phyloP scores from a whole-genome alignment of 306 rosid genomes.

The Ziziphus jujuba region DNA sequence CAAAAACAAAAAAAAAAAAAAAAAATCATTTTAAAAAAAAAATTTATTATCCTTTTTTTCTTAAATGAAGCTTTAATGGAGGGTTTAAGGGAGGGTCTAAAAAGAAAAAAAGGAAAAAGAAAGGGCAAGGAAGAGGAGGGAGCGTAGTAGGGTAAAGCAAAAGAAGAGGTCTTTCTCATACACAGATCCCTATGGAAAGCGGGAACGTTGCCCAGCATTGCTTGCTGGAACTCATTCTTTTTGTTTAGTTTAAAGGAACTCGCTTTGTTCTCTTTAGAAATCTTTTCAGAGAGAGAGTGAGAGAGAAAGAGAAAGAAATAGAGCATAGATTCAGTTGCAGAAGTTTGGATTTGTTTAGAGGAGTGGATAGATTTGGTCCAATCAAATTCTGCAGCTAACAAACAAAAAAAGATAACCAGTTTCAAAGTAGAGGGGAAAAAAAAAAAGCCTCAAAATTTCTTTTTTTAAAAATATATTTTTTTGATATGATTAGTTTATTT shows the following conservation, averaged over 20 bases:
- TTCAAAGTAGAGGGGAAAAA: constrained; percentile 23
- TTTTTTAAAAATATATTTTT: constrained; percentile 15
- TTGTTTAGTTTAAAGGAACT: constrained; percentile 68
- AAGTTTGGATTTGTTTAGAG: constrained; percentile 34
- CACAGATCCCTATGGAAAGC: constrained; percentile 84
- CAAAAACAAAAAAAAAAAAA: too few relatives aligned
- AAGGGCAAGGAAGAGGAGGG: constrained; percentile 20
- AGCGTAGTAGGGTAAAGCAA: constrained; percentile 47
- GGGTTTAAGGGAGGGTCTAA: constrained; percentile 6
- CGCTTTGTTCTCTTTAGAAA: constrained; percentile 49
- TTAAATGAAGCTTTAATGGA: constrained; percentile 12
- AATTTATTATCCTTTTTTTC: constrained; percentile 9
- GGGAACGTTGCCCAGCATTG: constrained; percentile 52
- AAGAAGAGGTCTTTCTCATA: constrained; percentile 72
- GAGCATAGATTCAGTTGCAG: constrained; percentile 44
- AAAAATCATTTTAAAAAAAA: constrained; percentile 26
- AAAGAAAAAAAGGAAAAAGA: constrained; percentile 37
- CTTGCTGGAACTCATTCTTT: constrained; percentile 72
- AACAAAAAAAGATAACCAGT: constrained; percentile 36
- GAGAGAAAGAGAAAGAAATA: constrained; percentile 13
- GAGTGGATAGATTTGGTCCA: constrained; percentile 39
- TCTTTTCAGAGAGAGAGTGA: constrained; percentile 27
- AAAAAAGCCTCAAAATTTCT: background rate
- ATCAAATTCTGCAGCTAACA: constrained; percentile 29
- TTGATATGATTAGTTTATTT: constrained; percentile 40